Conservation (phyloP, 352 stramenopile species). For the Peronospora farinosa region DNA sequence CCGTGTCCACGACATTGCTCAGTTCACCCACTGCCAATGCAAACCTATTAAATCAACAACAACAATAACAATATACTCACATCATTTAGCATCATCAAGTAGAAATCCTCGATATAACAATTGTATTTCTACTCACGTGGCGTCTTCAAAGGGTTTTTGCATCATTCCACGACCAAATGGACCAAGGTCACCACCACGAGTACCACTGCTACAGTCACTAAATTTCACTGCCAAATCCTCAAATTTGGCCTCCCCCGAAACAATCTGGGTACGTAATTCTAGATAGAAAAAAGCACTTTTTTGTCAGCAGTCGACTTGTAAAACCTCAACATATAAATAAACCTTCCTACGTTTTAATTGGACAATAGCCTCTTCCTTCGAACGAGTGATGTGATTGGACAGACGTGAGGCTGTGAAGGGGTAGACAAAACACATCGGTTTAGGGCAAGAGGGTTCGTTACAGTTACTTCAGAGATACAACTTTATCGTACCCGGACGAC, state of each 20-base stretch:
- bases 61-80: background rate
- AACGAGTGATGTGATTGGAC: conserved; percentile 86
- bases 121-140: conserved; percentile 37
- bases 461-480: no score
- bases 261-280: conserved; percentile 77
- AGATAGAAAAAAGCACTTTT: no score
- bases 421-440: background rate
- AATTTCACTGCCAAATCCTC: conserved; percentile 76
- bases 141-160: conserved; percentile 91
- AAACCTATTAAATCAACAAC: conserved; percentile 48
- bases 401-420: conserved; percentile 67
- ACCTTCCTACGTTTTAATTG: conserved; percentile 55
- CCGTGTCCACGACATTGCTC: conserved; percentile 91
- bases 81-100: background rate
- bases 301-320: no score
- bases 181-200: conserved; percentile 87
- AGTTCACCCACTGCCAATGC: conserved; percentile 89
- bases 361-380: conserved; percentile 86
- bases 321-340: no score
- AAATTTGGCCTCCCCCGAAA: conserved; percentile 72
- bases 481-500: conserved; percentile 46
- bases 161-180: conserved; percentile 85
- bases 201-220: conserved; percentile 79
- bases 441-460: no score
- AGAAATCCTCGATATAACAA: background rate